These are phyloP conservation scores for Chrysoporthe austroafricana DNA, from an alignment of 2,329 filamentous ascomycete species.

Conservation along the genomic window DNA sequence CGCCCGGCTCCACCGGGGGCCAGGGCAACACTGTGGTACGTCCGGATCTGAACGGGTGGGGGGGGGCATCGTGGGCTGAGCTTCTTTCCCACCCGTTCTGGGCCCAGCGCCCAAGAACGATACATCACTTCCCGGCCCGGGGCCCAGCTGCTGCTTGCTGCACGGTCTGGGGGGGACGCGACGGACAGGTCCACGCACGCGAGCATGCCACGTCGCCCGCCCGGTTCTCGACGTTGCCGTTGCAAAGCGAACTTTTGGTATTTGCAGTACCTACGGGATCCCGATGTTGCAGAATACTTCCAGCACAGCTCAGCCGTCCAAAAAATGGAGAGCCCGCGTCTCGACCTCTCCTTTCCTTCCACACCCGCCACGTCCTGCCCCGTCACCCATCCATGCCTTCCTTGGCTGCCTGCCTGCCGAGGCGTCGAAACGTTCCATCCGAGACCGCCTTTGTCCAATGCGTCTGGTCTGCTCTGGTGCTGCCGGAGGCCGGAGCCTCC, in stretches of 20 bases:
- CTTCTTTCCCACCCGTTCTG: background rate
- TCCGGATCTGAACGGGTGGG: background rate
- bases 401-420: too few species aligned
- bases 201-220: constrained; percentile 3
- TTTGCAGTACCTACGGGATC: constrained; percentile 3
- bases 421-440: too few species aligned
- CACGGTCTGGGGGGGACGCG: background rate
- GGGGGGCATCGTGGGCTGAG: background rate
- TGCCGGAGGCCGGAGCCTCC: too few species aligned
- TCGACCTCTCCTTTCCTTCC: too few species aligned
- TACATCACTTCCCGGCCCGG: background rate
- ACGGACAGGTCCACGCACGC: background rate
- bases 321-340: too few species aligned
- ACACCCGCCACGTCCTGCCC: too few species aligned
- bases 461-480: too few species aligned
- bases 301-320: too few species aligned
- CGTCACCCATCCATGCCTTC: too few species aligned
- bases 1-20: background rate
- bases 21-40: constrained; percentile 1
- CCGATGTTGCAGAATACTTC: background rate
- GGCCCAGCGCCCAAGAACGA: background rate
- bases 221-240: background rate
- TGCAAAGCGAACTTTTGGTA: background rate
- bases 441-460: too few species aligned
- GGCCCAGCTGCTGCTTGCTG: background rate